phyloP scores from a whole-genome alignment of 73 alveolate species.

The Breviolum minutum region DNA sequence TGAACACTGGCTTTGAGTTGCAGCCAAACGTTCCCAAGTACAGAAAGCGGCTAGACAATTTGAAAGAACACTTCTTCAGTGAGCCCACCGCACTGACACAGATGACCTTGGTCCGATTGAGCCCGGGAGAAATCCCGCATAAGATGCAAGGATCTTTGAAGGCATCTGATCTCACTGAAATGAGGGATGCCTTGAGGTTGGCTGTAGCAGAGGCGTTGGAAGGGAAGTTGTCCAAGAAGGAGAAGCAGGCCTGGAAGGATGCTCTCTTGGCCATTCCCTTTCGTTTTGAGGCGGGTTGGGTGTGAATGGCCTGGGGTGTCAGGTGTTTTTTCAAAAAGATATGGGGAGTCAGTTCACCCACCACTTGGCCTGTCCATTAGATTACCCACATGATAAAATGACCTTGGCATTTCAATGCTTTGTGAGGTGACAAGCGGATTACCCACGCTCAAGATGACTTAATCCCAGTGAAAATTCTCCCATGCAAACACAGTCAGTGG shows the following conservation, averaged over 20 bases:
- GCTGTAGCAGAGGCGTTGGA: slow-evolving; percentile 1
- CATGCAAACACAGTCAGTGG: too few species aligned
- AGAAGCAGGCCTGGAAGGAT: neutral
- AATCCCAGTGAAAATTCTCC: too few species aligned
- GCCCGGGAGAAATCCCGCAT: slow-evolving; percentile 1
- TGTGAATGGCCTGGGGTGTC: too few species aligned
- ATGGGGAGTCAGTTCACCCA: too few species aligned
- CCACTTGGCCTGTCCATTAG: too few species aligned
- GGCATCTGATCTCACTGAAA: neutral
- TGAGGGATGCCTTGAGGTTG: neutral
- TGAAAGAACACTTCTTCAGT: neutral
- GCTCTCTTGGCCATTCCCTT: neutral
- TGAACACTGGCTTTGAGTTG: neutral
- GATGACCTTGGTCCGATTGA: neutral
- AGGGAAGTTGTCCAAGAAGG: neutral
- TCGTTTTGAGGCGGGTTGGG: slow-evolving; percentile 24
- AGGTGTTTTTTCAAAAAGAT: too few species aligned
- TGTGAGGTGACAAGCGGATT: too few species aligned
- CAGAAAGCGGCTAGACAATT: neutral
- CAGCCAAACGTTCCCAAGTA: slow-evolving; percentile 44
- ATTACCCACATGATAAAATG: too few species aligned
- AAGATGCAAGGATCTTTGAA: neutral
- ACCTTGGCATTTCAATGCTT: too few species aligned
- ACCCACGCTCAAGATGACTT: too few species aligned
- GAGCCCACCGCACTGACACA: neutral